Evolutionary conservation across 768 basidiomycete species (phyloP), one percentile per base, ranked within the genome.

Genomic region (Suillus subaureus): DNA sequence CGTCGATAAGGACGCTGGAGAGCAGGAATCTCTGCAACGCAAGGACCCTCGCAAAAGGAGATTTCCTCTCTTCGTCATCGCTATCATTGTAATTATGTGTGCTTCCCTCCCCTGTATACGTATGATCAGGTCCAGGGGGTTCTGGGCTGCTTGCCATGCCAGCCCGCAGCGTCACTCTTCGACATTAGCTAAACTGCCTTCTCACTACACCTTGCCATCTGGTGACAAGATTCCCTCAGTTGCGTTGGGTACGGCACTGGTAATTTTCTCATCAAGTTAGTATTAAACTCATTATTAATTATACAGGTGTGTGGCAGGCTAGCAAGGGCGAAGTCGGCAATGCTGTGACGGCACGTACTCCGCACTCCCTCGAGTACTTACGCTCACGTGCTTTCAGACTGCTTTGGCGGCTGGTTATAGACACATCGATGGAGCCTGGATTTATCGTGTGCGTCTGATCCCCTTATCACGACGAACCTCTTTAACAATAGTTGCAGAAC

Each of bases 401-500:
- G 90, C 90, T 2, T 72, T 92, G 62, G 78, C 81, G 31, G 78
- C 84, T 6, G 90, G 90, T 0, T 92, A 92, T 69, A 81, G 85
- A 66, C 90, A 91, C 70, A 89, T 92, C 54, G 90, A 91, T 68
- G 89, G 85, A 21, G 90, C 90, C 47, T 92, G 89, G 89, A 80
- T 82, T 55, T 92, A 92, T 69, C 73, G 82, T 49, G 89, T 88
- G 66, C 9, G 84, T 75, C 9, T 7, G 13, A 21, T 21, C 6
- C 12, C 35, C 43, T 37, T n/a, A 8, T 64, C 9, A 11, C n/a
- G 21, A 64, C 51, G 67, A 28, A 71, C 55, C 26, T 15, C 67
- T 28, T 49, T 13, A 31, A n/a, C 26, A 12, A 13, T 7, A 21
- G 3, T 4, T 40, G 7, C 62, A 87, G 88, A 92, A 91, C 61